Percentiles rank a stretch among this genome's conserved stretches.
These are phyloP conservation scores for Darksidea phi DNA, from an alignment of 495 filamentous ascomycete genomes.

Conservation along the genomic window DNA sequence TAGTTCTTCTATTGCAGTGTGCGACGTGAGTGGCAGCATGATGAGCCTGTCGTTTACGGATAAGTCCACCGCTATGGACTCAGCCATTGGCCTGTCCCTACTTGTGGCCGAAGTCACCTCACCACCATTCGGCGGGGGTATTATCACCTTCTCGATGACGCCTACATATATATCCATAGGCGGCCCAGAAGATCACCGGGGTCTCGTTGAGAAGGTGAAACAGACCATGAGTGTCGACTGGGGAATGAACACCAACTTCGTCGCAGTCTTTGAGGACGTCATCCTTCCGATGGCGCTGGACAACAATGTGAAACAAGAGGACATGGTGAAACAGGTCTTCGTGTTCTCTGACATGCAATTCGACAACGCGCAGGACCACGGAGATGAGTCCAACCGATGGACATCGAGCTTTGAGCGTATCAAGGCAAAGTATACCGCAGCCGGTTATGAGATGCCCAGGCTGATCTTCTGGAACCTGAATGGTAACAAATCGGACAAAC, in stretches of 20 bases:
- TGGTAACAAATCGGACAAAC: slow-evolving; percentile 46
- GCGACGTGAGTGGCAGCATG: slow-evolving; percentile 52
- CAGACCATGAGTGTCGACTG: slow-evolving; percentile 33
- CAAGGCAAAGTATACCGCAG: slow-evolving; percentile 40
- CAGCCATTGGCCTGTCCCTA: slow-evolving; percentile 49
- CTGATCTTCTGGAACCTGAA: slow-evolving; percentile 55
- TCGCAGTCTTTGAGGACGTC: slow-evolving; percentile 47
- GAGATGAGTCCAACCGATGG: slow-evolving; percentile 27
- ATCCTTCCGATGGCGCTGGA: slow-evolving; percentile 49
- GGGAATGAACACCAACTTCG: slow-evolving; percentile 48
- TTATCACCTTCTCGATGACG: slow-evolving; percentile 48
- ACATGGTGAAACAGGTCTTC: slow-evolving; percentile 54
- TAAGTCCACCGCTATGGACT: slow-evolving; percentile 48
- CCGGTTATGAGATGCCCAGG: slow-evolving; percentile 51
- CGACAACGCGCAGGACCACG: slow-evolving; percentile 38
- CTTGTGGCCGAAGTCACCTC: slow-evolving; percentile 48
- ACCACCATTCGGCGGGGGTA: slow-evolving; percentile 48
- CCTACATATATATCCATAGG: slow-evolving; percentile 42
- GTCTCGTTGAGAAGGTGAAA: slow-evolving; percentile 40
- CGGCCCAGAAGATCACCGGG: slow-evolving; percentile 31
- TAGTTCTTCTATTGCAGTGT: slow-evolving; percentile 47
- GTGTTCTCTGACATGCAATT: slow-evolving; percentile 54
- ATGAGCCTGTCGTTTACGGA: slow-evolving; percentile 40
- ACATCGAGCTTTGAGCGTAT: slow-evolving; percentile 46
- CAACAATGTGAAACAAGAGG: slow-evolving; percentile 43